Base-by-base conservation (phyloP, 1,284 basidiomycete genomes). In the Sporisorium scitamineum region DNA sequence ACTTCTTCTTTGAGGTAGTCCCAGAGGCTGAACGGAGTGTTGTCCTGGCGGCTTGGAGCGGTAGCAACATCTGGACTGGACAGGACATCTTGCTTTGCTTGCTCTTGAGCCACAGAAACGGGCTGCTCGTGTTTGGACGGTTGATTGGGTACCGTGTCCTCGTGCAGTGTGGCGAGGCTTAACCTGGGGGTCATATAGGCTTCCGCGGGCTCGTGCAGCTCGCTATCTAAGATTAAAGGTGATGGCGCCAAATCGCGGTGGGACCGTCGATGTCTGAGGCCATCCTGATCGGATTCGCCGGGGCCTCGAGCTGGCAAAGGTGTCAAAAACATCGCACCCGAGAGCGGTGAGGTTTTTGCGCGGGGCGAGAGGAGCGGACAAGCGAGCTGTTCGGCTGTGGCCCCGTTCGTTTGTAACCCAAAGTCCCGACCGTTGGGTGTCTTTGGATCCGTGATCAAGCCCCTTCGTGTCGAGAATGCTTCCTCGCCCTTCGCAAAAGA, bases 1-100 rank as follows among this genome's bases (percentile, higher is more conserved):
- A 96, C 88, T 81, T 86, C 85, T 80, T 95, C 93, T 24, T 91
- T 88, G 27, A 97, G 88, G 84, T 97, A 95, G 74, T 96, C 94
- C 94, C 94, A 96, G 24, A 97, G 83, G 11, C 94, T 94, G 83
- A 80, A 76, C 4, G 81, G 72, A 22, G 68, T 64, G 24, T 18
- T 41, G 42, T 65, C 63, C 13, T 63, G 45, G 5, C 57, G 66
- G 16, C 10, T 7, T 24, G 52, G 20, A 4, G n/a, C 1, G 6
- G 60, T 42, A 16, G 47, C 32, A 29, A 26, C 42, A 24, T 50
- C 50, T 3, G 56, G 27, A 3, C 14, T 50, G 16, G 29, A 24
- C 11, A 37, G 39, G 1, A 20, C 1, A 2, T 26, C 44, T 18
- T 61, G 52, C 13, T 44, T 61, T 9, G 7, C 10, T 26, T 52